Evolutionary conservation across 345 rosid species (phyloP), one percentile per base, ranked within the genome.

Genomic region (Gossypium turneri): DNA sequence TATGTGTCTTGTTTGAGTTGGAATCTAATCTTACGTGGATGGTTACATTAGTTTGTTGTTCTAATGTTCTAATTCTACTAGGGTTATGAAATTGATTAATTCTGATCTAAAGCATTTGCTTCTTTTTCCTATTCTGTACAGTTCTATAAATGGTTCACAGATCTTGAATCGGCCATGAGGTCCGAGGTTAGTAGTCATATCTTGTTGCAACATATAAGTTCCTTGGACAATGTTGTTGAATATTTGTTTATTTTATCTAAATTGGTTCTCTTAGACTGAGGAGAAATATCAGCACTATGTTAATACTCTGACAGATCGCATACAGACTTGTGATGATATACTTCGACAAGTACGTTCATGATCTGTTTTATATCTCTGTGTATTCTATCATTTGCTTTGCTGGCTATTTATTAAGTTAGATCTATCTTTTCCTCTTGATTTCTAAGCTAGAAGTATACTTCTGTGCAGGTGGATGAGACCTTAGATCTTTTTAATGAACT

Each of bases 111-210:
- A n/a, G 29, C 27, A 19, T 70, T 79, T 16, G 22, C 19, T 71
- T 71, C 7, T 3, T 1, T 17, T 16, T 43, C 41, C n/a, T 58
- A 12, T 51, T 62, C 22, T 19, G 17, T 78, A 73, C 89, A 94
- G 98, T 94, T 94, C 71, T 94, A 92, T 85, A 92, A 94, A 71
- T 94, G 98, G 98, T 94, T 94, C 79, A 85, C 98, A 17, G 97
- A 94, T 90, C 98, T 94, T 78, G 98, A 94, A 85, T 91, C 89
- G 34, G 97, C 98, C 12, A 88, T 94, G 98, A 94, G 91, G 84
- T 94, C 97, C 27, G 98, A 94, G 98, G 98, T 94, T 84, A 76
- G 94, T 83, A 70, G 52, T 71, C 19, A 25, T 69, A 70, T 70
- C 75, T 62, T 85, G 60, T 77, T 78, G 73, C 57, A 17, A 13